Evolutionary conservation across 2,329 filamentous ascomycete genomes (phyloP).

Genomic region (Penicillium sp.): DNA sequence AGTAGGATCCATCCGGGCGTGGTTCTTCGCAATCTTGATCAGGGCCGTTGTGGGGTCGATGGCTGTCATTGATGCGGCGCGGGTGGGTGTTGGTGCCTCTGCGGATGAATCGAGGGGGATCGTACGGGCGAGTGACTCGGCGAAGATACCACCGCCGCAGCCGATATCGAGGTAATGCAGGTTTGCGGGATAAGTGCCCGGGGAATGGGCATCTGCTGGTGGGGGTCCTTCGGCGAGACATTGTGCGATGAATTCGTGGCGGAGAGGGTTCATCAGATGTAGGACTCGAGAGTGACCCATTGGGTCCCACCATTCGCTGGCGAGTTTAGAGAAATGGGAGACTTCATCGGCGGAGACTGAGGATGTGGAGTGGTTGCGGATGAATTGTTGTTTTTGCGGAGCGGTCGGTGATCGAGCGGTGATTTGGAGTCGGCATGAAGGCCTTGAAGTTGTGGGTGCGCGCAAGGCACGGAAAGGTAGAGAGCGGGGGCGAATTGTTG

Average conservation of each 20-base stretch:
- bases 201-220: constrained; percentile 24
- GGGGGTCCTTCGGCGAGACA: constrained; percentile 64
- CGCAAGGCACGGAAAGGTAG: constrained; percentile 12
- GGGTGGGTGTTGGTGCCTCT: constrained; percentile 32
- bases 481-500: constrained; percentile 6
- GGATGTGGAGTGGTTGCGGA: constrained; percentile 46
- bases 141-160: constrained; percentile 95
- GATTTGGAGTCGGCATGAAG: constrained; percentile 4
- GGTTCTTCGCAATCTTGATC: constrained; percentile 67
- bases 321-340: constrained; percentile 90
- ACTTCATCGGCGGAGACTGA: constrained; percentile 88
- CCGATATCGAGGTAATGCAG: constrained; percentile 81
- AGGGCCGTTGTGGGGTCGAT: constrained; percentile 47
- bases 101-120: constrained; percentile 28
- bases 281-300: constrained; percentile 88
- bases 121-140: constrained; percentile 61
- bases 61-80: constrained; percentile 45
- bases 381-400: not conserved
- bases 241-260: constrained; percentile 82
- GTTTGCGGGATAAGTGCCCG: constrained; percentile 22
- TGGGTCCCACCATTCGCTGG: constrained; percentile 95
- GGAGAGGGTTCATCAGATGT: constrained; percentile 96
- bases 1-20: constrained; percentile 72
- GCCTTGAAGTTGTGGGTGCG: not conserved
- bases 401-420: not conserved